These are phyloP conservation scores for Avena insularis DNA, from an alignment of 176 grass and related monocot genomes.

Conservation along the genomic window DNA sequence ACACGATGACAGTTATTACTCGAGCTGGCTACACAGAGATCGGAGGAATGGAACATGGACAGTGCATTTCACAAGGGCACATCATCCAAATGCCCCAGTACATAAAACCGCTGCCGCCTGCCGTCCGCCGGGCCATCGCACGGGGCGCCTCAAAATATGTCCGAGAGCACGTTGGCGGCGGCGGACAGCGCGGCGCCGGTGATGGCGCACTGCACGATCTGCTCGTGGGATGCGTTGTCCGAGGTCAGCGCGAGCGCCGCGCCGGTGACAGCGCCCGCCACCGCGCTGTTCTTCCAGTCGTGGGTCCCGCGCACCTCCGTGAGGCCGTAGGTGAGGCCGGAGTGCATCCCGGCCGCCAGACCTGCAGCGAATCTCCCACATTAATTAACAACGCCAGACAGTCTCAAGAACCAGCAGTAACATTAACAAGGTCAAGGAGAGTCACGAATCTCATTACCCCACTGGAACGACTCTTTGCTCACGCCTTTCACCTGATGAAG, in stretches of 20 bases:
- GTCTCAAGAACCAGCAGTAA: not conserved
- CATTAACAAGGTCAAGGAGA: too few species aligned
- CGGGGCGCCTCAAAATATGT: slow-evolving; percentile 54
- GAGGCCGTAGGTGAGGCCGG: slow-evolving; percentile 85
- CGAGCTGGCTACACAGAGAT: too few species aligned
- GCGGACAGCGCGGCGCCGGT: slow-evolving; percentile 80
- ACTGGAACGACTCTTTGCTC: slow-evolving; percentile 82
- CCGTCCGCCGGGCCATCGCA: not conserved
- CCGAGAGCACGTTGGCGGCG: slow-evolving; percentile 79
- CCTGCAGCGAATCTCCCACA: slow-evolving; percentile 43
- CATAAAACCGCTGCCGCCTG: too few species aligned
- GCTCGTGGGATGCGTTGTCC: slow-evolving; percentile 66
- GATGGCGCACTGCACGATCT: slow-evolving; percentile 76
- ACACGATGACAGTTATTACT: too few species aligned
- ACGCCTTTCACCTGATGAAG: slow-evolving; percentile 70
- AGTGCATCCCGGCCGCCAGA: slow-evolving; percentile 81
- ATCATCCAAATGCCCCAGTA: too few species aligned
- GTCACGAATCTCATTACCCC: slow-evolving; percentile 49
- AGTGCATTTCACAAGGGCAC: too few species aligned
- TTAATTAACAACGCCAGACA: not conserved
- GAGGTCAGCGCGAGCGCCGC: slow-evolving; percentile 71
- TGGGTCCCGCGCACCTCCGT: slow-evolving; percentile 82
- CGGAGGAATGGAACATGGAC: too few species aligned
- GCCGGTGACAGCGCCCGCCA: slow-evolving; percentile 78
- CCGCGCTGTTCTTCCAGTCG: slow-evolving; percentile 90